These are phyloP conservation scores for Paramecium primaurelia DNA, from an alignment of 73 alveolate species.

Conservation along the genomic window DNA sequence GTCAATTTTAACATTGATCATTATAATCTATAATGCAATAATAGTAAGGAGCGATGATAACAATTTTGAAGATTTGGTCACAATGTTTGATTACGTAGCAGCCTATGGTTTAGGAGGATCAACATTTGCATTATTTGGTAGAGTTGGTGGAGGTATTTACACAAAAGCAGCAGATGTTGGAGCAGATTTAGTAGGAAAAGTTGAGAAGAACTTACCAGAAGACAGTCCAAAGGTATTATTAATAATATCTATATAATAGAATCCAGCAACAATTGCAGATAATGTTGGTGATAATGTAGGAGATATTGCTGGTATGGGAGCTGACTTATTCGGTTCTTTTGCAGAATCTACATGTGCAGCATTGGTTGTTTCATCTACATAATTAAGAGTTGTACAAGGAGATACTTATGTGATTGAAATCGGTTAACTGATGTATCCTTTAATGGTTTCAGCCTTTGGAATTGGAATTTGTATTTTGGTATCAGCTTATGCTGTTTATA, in stretches of 20 bases:
- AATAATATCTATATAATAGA: not conserved
- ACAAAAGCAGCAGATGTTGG: constrained; percentile 99
- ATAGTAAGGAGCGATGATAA: constrained; percentile 42
- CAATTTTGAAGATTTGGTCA: constrained; percentile 15
- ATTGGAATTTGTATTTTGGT: constrained; percentile 63
- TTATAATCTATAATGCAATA: constrained; percentile 68
- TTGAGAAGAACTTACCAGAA: constrained; percentile 81
- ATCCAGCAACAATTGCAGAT: constrained; percentile 93
- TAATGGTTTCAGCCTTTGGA: constrained; percentile 75
- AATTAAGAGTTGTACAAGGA: constrained; percentile 36
- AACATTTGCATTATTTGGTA: constrained; percentile 96
- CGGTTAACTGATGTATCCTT: constrained; percentile 76
- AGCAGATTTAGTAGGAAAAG: constrained; percentile 96
- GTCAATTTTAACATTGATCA: constrained; percentile 65
- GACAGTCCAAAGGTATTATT: constrained; percentile 68
- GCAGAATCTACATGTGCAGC: constrained; percentile 97
- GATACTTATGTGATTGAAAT: constrained; percentile 26
- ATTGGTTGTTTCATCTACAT: constrained; percentile 82
- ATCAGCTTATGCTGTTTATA: constrained; percentile 60
- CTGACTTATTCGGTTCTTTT: constrained; percentile 92
- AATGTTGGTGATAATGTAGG: constrained; percentile 90
- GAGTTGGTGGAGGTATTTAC: constrained; percentile 99
- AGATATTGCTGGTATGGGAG: constrained; percentile 94
- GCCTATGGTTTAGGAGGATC: constrained; percentile 98
- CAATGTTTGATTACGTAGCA: constrained; percentile 87